phyloP scores from a whole-genome alignment of 371 early-diverging fungal species.

The Mortierella sp. region DNA sequence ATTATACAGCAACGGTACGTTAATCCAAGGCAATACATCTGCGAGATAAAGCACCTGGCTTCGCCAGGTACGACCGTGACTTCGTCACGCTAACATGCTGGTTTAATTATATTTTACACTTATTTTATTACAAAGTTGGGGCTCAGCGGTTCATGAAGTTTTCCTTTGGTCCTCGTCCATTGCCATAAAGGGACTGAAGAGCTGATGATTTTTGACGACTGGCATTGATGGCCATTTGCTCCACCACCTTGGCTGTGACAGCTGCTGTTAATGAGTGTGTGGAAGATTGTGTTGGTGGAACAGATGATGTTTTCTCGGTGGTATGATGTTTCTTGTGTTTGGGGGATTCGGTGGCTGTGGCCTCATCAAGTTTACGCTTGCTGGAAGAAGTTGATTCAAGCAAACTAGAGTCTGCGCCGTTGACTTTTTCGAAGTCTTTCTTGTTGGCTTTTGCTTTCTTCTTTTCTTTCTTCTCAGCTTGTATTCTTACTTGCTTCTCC shows the following conservation, averaged over 20 bases:
- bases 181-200: constrained; percentile 44
- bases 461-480: constrained; percentile 68
- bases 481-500: constrained; percentile 69
- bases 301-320: constrained; percentile 1
- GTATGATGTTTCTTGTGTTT: constrained; percentile 44
- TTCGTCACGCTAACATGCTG: too few species aligned
- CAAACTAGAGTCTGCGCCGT: constrained; percentile 30
- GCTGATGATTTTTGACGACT: constrained; percentile 43
- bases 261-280: constrained; percentile 62
- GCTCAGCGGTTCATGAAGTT: constrained; percentile 52
- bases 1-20: too few species aligned
- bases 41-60: too few species aligned
- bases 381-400: constrained; percentile 26
- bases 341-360: constrained; percentile 11
- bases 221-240: constrained; percentile 65
- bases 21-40: too few species aligned
- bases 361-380: constrained; percentile 51
- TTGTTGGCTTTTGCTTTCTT: constrained; percentile 54
- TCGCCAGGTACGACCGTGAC: too few species aligned
- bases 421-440: constrained; percentile 61
- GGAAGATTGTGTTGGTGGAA: constrained; percentile 14
- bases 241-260: constrained; percentile 66
- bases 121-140: not conserved
- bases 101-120: too few species aligned
- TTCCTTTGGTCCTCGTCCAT: constrained; percentile 29